Percentiles rank a stretch among this genome's conserved stretches.
These are phyloP conservation scores for Ormosia semicastrata DNA, from an alignment of 306 rosid genomes.

Conservation along the genomic window DNA sequence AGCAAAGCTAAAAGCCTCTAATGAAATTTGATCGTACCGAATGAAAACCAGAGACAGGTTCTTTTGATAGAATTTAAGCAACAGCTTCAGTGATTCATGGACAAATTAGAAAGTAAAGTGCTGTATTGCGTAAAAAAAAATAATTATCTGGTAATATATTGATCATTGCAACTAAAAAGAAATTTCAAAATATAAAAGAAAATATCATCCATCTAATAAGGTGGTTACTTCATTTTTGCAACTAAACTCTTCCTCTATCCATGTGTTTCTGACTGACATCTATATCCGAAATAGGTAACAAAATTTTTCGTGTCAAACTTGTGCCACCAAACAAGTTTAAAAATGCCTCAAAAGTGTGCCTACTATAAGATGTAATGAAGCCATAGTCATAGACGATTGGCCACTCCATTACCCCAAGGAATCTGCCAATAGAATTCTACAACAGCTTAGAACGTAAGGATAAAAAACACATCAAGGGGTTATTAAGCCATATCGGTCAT, in stretches of 20 bases:
- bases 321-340: neutral
- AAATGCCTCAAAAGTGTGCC: neutral
- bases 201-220: neutral
- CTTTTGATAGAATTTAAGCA: neutral
- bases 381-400: neutral
- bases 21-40: too few species aligned
- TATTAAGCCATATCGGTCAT: constrained; percentile 21
- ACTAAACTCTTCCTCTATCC: neutral
- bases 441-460: neutral
- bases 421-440: constrained; percentile 35
- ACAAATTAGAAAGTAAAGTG: neutral
- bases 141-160: neutral
- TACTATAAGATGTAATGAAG: neutral
- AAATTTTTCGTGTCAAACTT: neutral
- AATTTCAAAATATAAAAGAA: neutral
- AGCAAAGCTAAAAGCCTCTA: too few species aligned
- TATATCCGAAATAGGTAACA: constrained; percentile 2
- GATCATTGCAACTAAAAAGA: neutral
- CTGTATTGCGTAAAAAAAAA: neutral
- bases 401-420: constrained; percentile 4
- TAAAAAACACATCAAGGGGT: neutral
- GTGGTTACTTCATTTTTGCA: neutral
- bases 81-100: neutral
- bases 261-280: neutral
- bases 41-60: too few species aligned